phyloP scores from a whole-genome alignment of 1,284 basidiomycete species.

The Takashimella tepidaria region DNA sequence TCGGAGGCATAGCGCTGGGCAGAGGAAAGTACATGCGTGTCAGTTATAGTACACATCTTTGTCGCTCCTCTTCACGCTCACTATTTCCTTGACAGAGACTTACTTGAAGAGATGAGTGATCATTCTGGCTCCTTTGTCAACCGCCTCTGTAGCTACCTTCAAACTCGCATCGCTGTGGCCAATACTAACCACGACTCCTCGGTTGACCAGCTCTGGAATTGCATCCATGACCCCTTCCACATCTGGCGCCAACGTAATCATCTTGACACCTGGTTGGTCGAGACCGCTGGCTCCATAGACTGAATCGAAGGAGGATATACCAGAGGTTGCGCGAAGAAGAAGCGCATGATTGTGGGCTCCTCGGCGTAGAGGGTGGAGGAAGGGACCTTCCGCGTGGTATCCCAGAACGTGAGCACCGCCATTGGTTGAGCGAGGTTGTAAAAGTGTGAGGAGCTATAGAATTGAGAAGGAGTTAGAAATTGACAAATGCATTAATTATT shows the following conservation, averaged over 20 bases:
- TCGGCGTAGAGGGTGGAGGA: slow-evolving; percentile 62
- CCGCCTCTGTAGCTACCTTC: slow-evolving; percentile 31
- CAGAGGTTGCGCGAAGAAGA: slow-evolving; percentile 55
- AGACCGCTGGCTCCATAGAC: slow-evolving; percentile 60
- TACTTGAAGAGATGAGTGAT: slow-evolving; percentile 90
- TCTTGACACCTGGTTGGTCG: slow-evolving; percentile 59
- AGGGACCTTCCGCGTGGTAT: slow-evolving; percentile 87
- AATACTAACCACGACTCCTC: slow-evolving; percentile 73
- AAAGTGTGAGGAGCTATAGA: slow-evolving; percentile 53
- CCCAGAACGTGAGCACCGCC: slow-evolving; percentile 63
- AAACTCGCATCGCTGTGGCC: slow-evolving; percentile 62
- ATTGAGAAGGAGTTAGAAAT: too few species aligned
- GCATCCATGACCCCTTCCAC: slow-evolving; percentile 70
- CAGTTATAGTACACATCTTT: too few species aligned
- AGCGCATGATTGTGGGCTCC: slow-evolving; percentile 72
- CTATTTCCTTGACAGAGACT: slow-evolving; percentile 8
- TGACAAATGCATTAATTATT: too few species aligned
- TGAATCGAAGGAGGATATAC: slow-evolving; percentile 56
- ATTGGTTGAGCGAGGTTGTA: slow-evolving; percentile 23
- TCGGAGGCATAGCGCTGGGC: slow-evolving; percentile 32
- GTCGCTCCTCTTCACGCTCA: too few species aligned
- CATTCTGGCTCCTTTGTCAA: slow-evolving; percentile 57
- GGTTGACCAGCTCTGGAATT: slow-evolving; percentile 57
- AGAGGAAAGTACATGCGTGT: too few species aligned
- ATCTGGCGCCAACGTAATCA: slow-evolving; percentile 83